Evolutionary conservation across 352 stramenopile genomes (phyloP), one percentile per base, ranked within the genome.

Genomic region (Phytopythium delawarense): DNA sequence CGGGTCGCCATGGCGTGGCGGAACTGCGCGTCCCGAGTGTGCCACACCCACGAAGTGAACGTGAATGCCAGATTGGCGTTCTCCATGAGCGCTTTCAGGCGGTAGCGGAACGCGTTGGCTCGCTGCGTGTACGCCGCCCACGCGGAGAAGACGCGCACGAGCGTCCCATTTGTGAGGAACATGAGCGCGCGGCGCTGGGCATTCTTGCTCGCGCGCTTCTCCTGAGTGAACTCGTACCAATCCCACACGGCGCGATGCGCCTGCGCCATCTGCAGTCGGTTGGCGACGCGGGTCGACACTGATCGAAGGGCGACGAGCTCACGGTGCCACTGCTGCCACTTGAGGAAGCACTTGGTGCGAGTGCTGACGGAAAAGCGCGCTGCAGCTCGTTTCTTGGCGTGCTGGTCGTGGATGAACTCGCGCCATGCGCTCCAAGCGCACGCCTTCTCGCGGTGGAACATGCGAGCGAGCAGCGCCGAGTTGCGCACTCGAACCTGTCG

Each of bases 221-320:
- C 70, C 46, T 87, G 78, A 0, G 83, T 63, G 63, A 86, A 84
- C 23, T 89, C 83, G 53, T 77, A 75, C 85, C 85, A 94, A 13
- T 74, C 87, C n/a, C 59, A 64, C 2, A 94, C 74, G 2, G 83
- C 83, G 59, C 66, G 70, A 13, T 65, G 61, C 1, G 64, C 67
- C 12, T 79, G 74, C 18, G 76, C 56, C 56, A 86, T 67, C 42
- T 66, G 70, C 18, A 92, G 63, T 6, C 80, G 72, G 46, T 68
- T 61, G 2, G 61, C 72, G 13, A 94, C 62, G 5, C 75, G 71
- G 11, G 63, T 66, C 2, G 79, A 88, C 2, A 88, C 71, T 12
- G 30, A 30, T 21, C 71, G 75, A 8, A 92, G 58, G 32, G 57
- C 67, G 37, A 79, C 59, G 2, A 75, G 58, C 16, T 84, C 58